Evolutionary conservation across 2,329 filamentous ascomycete genomes (phyloP).

Genomic region (Tolypocladium album): DNA sequence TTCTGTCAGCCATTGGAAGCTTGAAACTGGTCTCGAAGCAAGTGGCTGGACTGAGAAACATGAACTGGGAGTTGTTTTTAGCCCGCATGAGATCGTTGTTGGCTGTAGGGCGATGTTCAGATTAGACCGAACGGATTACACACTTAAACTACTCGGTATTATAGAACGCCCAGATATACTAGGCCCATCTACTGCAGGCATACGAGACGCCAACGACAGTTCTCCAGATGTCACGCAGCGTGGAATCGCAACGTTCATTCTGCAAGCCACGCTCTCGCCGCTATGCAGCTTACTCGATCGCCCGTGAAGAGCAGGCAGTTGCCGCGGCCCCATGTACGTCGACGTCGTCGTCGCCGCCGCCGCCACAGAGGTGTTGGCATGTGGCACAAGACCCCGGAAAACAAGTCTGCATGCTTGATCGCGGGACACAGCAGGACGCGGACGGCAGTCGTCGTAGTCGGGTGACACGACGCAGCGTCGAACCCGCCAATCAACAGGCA

Average conservation of each 20-base stretch:
- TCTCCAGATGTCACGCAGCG: neutral
- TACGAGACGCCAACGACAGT: neutral
- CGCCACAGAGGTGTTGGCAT: neutral
- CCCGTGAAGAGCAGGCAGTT: neutral
- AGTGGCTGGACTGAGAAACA: neutral
- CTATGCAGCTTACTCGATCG: neutral
- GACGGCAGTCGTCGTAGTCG: neutral
- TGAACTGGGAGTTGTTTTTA: neutral
- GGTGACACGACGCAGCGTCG: neutral
- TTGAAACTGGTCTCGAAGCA: neutral
- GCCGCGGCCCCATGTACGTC: neutral
- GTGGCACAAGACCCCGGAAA: neutral
- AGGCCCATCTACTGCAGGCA: neutral
- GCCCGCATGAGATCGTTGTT: neutral
- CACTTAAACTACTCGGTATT: too few species aligned
- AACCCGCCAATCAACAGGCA: conserved; percentile 13
- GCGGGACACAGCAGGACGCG: neutral
- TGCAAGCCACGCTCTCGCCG: neutral
- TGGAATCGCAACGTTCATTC: neutral
- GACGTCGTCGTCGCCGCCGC: neutral
- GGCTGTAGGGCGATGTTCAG: neutral
- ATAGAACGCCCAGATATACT: neutral
- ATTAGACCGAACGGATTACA: neutral
- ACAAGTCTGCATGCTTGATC: neutral
- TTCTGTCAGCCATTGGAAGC: neutral